phyloP scores from a whole-genome alignment of 2,329 filamentous ascomycete genomes.

The Leptographium lundbergii region DNA sequence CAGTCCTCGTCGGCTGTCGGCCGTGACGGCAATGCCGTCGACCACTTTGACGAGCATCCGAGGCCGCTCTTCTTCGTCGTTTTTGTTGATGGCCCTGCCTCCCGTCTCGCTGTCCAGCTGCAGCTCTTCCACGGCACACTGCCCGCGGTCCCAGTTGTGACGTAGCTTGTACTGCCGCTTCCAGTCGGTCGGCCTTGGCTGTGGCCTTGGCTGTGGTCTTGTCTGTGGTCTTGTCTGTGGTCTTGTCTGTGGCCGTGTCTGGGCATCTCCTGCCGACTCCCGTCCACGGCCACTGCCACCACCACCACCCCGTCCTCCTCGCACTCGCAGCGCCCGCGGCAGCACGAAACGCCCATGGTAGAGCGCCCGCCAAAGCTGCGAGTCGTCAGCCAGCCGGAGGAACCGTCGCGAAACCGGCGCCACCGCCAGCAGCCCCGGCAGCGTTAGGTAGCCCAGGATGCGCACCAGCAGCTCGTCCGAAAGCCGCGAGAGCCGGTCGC shows the following conservation, averaged over 20 bases:
- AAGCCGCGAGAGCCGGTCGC: conserved; percentile 58
- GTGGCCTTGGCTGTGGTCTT: not conserved
- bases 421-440: conserved; percentile 51
- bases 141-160: conserved; percentile 82
- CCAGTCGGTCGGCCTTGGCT: conserved; percentile 51
- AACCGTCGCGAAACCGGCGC: conserved; percentile 63
- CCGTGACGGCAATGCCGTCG: conserved; percentile 67
- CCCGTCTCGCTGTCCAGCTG: conserved; percentile 19
- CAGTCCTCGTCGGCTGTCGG: conserved; percentile 55
- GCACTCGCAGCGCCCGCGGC: conserved; percentile 64
- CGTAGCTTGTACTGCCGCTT: conserved; percentile 78
- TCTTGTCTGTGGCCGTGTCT: not conserved
- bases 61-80: conserved; percentile 11
- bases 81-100: not conserved
- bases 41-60: conserved; percentile 67
- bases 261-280: not conserved
- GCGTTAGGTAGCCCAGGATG: conserved; percentile 65
- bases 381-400: conserved; percentile 59
- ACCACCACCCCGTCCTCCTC: conserved; percentile 41
- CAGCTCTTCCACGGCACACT: conserved; percentile 69
- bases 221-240: not conserved
- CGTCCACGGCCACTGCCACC: too few species aligned
- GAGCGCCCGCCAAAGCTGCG: conserved; percentile 79
- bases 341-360: conserved; percentile 84
- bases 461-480: conserved; percentile 83